phyloP scores from a whole-genome alignment of 768 basidiomycete genomes.

The Hericium coralloides region DNA sequence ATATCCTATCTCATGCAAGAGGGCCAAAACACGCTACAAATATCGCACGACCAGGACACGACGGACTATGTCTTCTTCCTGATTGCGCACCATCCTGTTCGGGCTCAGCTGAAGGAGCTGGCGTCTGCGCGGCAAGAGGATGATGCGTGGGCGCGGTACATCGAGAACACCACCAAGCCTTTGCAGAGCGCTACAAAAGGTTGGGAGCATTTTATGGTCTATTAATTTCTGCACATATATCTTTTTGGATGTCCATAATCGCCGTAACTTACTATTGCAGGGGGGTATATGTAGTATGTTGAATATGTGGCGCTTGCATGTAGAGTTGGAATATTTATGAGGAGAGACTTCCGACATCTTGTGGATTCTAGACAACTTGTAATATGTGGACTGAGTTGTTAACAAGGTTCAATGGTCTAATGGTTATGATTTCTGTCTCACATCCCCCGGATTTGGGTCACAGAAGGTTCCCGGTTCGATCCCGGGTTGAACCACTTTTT shows the following conservation, averaged over 20 bases:
- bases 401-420: slow-evolving; percentile 17
- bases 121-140: background rate
- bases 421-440: slow-evolving; percentile 21
- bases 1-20: background rate
- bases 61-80: background rate
- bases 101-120: background rate
- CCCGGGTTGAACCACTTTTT: slow-evolving; percentile 17
- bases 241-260: background rate
- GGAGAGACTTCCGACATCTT: background rate
- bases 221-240: background rate
- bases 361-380: background rate
- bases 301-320: background rate
- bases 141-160: background rate
- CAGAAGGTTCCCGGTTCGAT: slow-evolving; percentile 19
- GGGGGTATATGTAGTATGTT: background rate
- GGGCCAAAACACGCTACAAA: background rate
- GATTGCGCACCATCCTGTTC: background rate
- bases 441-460: slow-evolving; percentile 10
- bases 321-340: background rate
- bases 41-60: background rate
- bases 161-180: background rate
- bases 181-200: background rate
- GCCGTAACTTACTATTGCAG: background rate
- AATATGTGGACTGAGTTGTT: background rate
- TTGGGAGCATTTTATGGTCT: background rate